Evolutionary conservation across 2,329 filamentous ascomycete species (phyloP).

Genomic region (Hypoxylon rubiginosum): DNA sequence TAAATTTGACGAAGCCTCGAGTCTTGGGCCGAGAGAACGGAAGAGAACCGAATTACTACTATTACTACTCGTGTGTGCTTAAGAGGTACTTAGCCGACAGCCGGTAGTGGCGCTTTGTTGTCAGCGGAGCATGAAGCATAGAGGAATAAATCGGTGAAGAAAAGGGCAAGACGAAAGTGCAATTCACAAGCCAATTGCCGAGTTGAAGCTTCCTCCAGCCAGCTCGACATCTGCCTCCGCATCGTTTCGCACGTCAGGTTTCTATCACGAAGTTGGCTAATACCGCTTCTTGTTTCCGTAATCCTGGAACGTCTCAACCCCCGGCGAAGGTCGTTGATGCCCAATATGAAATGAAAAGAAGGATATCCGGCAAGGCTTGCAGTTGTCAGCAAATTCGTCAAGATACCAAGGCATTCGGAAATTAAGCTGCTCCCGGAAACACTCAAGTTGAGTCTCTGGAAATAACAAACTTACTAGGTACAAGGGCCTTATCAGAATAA

Average conservation of each 20-base stretch:
- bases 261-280: constrained; percentile 14
- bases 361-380: constrained; percentile 3
- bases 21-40: constrained; percentile 20
- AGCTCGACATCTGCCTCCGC: constrained; percentile 10
- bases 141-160: constrained; percentile 1
- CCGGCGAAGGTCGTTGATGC: constrained; percentile 16
- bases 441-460: background rate
- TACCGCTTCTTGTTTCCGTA: constrained; percentile 7
- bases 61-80: constrained; percentile 19
- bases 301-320: background rate
- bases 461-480: constrained; percentile 13
- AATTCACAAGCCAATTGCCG: constrained; percentile 21
- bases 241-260: constrained; percentile 6
- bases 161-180: constrained; percentile 5
- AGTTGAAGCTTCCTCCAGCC: constrained; percentile 8
- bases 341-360: constrained; percentile 27
- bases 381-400: background rate
- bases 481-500: constrained; percentile 6
- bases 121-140: constrained; percentile 10
- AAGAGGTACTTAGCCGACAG: constrained; percentile 20
- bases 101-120: constrained; percentile 7
- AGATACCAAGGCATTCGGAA: constrained; percentile 2
- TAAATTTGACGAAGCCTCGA: constrained; percentile 23
- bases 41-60: constrained; percentile 1
- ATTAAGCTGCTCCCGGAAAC: background rate